Evolutionary conservation across 257 asterid genomes (phyloP).

Genomic region (Pogostemon cablin): DNA sequence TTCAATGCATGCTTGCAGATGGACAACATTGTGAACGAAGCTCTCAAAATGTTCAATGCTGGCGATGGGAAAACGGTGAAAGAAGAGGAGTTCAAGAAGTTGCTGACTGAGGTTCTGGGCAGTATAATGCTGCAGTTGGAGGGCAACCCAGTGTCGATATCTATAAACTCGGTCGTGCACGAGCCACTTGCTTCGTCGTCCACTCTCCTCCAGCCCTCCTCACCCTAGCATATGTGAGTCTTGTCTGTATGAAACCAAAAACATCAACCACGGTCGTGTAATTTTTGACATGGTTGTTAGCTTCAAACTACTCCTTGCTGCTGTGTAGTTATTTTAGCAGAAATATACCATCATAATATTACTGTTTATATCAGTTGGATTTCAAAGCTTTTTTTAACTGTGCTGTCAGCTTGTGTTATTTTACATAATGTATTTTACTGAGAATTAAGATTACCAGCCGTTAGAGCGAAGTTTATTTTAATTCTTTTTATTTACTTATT

Average conservation of each 20-base stretch:
- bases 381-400: too few relatives aligned
- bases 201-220: constrained; percentile 62
- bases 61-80: constrained; percentile 68
- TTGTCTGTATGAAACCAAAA: not conserved
- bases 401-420: too few relatives aligned
- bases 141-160: constrained; percentile 78
- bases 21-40: constrained; percentile 61
- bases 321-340: constrained; percentile 18
- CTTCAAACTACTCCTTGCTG: constrained; percentile 22
- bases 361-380: not conserved
- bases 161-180: constrained; percentile 78
- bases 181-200: constrained; percentile 77
- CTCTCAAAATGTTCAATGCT: constrained; percentile 59
- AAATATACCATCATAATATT: not conserved
- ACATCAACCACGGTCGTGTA: not conserved
- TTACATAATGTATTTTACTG: too few relatives aligned
- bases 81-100: constrained; percentile 90
- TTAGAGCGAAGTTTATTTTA: too few relatives aligned
- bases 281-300: constrained; percentile 21
- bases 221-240: constrained; percentile 28
- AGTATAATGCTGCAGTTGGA: constrained; percentile 80
- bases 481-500: too few relatives aligned
- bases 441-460: too few relatives aligned
- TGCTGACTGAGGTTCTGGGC: constrained; percentile 67
- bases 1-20: constrained; percentile 47